These are phyloP conservation scores for Xerocomus potaroensis DNA, from an alignment of 768 basidiomycete species.

Conservation along the genomic window DNA sequence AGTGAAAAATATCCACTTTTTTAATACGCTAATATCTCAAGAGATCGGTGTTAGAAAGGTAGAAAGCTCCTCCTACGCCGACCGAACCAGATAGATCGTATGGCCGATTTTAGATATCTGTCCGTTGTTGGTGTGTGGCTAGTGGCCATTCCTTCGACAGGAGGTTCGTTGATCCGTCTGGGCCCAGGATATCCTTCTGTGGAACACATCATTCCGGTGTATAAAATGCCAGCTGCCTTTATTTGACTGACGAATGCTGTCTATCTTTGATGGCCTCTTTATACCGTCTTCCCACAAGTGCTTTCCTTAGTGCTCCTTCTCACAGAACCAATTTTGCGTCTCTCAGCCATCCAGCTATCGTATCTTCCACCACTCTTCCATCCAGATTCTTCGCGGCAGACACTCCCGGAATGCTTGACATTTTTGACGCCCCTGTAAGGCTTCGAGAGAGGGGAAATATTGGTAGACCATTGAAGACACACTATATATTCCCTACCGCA, in stretches of 20 bases:
- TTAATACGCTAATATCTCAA: too few species aligned
- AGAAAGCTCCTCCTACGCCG: too few species aligned
- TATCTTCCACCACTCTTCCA: constrained; percentile 7
- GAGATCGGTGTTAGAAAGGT: too few species aligned
- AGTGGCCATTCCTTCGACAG: too few species aligned
- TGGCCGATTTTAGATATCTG: too few species aligned
- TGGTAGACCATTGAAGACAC: constrained; percentile 14
- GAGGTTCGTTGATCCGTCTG: too few species aligned
- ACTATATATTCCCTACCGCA: constrained; percentile 1
- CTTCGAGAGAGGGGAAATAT: constrained; percentile 35
- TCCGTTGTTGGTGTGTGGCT: too few species aligned
- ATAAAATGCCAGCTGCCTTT: constrained; percentile 15
- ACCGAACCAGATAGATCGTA: too few species aligned
- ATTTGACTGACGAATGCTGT: background rate
- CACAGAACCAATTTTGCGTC: constrained; percentile 9
- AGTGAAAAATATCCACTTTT: constrained; percentile 2
- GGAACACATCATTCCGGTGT: background rate
- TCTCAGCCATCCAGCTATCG: constrained; percentile 13
- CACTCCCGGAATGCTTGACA: constrained; percentile 41
- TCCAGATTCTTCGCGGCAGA: constrained; percentile 1
- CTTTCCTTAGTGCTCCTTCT: constrained; percentile 6
- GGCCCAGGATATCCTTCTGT: too few species aligned
- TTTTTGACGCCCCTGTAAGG: constrained; percentile 46
- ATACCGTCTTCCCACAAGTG: constrained; percentile 4
- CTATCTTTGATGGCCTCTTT: constrained; percentile 15